Base-by-base conservation (phyloP, 2,329 filamentous ascomycete genomes). In the Purpureocillium takamizusanense region DNA sequence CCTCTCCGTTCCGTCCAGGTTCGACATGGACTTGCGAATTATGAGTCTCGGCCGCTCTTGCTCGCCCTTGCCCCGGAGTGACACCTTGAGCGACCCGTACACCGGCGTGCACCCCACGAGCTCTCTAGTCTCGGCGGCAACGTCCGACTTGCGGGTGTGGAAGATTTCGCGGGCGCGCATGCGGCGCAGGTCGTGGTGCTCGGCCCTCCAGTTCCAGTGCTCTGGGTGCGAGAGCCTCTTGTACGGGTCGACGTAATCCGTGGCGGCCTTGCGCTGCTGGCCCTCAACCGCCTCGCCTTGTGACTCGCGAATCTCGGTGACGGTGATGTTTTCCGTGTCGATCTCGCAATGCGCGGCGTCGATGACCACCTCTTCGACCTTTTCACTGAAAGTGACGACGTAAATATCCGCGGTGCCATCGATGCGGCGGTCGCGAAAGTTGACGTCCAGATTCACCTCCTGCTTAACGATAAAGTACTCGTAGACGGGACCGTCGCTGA, bases 361-460 rank as follows among this genome's bases (percentile, higher is more conserved):
- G 43, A 83, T 68, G 18, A 60, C 65, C 31, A 83, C 66, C 37
- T 73, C 69, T 34, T 72, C 65, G 31, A 81, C 68, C 37, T 77
- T 75, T 42, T 76, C 64, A 50, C 70, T 70, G 42, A 76, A 68
- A 41, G 74, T 68, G 48, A 83, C 81, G 38, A 97, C 78, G 23
- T 81, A 83, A 49, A 98, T 83, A 49, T 89, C 83, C 8, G 85
- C 86, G 46, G 76, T 82, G 36, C 92, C 92, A 44, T 76, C 80
- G 52, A 97, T 66, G 53, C 72, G 75, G 60, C 81, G 82, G 38
- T 76, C 76, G 46, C 76, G 72, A 57, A 98, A 94, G 63, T 94
- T 85, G 55, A 98, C 71, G 52, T 97, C 89, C 43, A 98, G 70
- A 51, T 88, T 82, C 36, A 98, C 81, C 57, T 86, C 85, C 63